These are phyloP conservation scores for Chlorophyllum brunneum DNA, from an alignment of 768 basidiomycete species.

Conservation along the genomic window DNA sequence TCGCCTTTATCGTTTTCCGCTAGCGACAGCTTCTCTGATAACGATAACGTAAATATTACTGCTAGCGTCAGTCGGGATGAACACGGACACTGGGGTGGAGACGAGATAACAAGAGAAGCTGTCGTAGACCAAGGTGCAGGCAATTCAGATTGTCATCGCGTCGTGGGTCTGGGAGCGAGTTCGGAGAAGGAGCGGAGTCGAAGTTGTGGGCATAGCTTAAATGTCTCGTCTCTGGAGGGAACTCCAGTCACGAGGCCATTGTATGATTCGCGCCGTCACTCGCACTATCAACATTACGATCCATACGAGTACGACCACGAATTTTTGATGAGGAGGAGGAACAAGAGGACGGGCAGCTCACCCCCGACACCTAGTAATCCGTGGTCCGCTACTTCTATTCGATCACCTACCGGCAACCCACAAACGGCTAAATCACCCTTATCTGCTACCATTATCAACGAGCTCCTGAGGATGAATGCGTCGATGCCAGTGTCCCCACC, in stretches of 20 bases:
- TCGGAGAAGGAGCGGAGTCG: slow-evolving; percentile 11
- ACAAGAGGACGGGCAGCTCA: slow-evolving; percentile 16
- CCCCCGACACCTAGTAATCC: slow-evolving; percentile 12
- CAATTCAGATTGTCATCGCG: not conserved
- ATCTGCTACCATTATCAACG: slow-evolving; percentile 6
- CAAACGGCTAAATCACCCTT: slow-evolving; percentile 10
- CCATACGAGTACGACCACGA: slow-evolving; percentile 10
- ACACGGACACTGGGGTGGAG: slow-evolving; percentile 8
- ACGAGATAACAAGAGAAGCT: not conserved
- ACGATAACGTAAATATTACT: slow-evolving; percentile 14
- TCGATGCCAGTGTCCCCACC: not conserved
- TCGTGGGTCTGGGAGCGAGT: not conserved
- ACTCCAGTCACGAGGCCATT: not conserved
- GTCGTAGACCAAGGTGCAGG: not conserved
- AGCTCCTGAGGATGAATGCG: slow-evolving; percentile 2
- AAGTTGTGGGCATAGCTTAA: slow-evolving; percentile 10
- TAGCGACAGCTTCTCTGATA: slow-evolving; percentile 8
- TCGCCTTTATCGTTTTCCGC: slow-evolving; percentile 12
- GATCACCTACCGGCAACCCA: not conserved
- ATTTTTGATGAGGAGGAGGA: slow-evolving; percentile 5
- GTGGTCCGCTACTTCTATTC: not conserved
- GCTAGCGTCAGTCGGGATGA: not conserved
- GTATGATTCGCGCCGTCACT: not conserved
- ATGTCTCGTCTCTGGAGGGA: not conserved
- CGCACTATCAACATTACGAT: slow-evolving; percentile 1